These are phyloP conservation scores for Hypoxylon trugodes DNA, from an alignment of 495 filamentous ascomycete genomes.

Conservation along the genomic window DNA sequence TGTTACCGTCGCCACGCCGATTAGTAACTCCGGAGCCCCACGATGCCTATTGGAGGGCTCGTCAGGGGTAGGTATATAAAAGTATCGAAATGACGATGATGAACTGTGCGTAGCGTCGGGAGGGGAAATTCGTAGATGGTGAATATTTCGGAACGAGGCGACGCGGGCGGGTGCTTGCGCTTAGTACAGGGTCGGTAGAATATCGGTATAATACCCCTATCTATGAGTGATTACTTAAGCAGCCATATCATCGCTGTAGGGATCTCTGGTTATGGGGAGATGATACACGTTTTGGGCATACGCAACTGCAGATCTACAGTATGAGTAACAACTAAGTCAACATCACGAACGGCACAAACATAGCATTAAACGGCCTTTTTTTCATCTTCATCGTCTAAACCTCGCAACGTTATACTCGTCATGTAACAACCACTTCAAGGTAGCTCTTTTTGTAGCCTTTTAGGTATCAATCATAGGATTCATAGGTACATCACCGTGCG, in stretches of 20 bases:
- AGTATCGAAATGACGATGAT: conserved; percentile 31
- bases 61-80: conserved; percentile 19
- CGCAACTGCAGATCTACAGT: neutral
- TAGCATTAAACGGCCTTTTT: conserved; percentile 16
- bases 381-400: conserved; percentile 32
- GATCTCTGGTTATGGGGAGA: neutral
- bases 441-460: conserved; percentile 16
- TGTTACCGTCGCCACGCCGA: conserved; percentile 31
- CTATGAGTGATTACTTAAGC: neutral
- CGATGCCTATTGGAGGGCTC: conserved; percentile 31
- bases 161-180: no score
- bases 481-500: conserved; percentile 21
- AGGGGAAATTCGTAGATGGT: conserved; percentile 44
- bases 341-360: conserved; percentile 4
- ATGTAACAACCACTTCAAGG: conserved; percentile 18
- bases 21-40: conserved; percentile 1
- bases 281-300: neutral
- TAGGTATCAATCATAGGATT: no score
- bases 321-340: neutral
- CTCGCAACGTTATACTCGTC: conserved; percentile 6
- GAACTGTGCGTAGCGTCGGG: conserved; percentile 40
- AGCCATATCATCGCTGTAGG: neutral
- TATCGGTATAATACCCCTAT: no score
- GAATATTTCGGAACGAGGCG: conserved; percentile 39
- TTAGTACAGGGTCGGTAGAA: conserved; percentile 9